Base-by-base conservation (phyloP, 2,329 filamentous ascomycete genomes). In the Talaromyces funiculosus region DNA sequence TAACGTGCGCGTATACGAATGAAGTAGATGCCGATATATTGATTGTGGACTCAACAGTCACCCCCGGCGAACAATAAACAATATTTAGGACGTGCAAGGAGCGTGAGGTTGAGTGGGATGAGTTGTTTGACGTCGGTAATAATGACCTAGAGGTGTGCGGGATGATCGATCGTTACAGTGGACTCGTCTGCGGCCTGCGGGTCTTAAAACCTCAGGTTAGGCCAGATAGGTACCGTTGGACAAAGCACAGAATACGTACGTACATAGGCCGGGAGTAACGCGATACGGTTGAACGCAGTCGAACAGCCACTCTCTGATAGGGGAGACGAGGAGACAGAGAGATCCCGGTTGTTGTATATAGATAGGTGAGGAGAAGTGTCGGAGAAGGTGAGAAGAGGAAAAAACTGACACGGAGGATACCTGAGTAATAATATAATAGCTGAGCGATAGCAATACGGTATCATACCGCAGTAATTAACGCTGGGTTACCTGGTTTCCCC, bases 91-190 rank as follows among this genome's bases (percentile, higher is more conserved):
- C 20, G 38, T 16, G 35, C 26, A 33, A 20, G 33, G 29, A 38
- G 22, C 40, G 49, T 33, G 9, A 16, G n/a, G 53, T 22, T 10
- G 20, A 40, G 45, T 22, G 54, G 18, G 33, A 61, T 26, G 16
- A 38, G 35, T 24, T 38, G 38, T 38, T 24, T 55, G 58, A 38
- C 63, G 61, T 62, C 61, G 63, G 64, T 64, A 65, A 68, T 67
- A 68, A 71, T 67, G 70, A 72, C 65, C 68, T 71, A 72, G 72
- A 72, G 72, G 68, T 74, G 68, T 74, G 72, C 72, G 72, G 72
- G 66, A 69, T 64, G 64, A 64, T 65, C 56, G 65, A 57, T 58
- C 47, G 59, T 37, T 57, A 33, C 37, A 55, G 60, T 40, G 59
- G 53, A 51, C 47, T 59, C 47, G 57, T 42, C 37, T 54, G 33